Percentiles rank a stretch among this genome's conserved stretches.
Conservation (phyloP, 148 eudicot genomes). For the Vaccinium vitisidaea region DNA sequence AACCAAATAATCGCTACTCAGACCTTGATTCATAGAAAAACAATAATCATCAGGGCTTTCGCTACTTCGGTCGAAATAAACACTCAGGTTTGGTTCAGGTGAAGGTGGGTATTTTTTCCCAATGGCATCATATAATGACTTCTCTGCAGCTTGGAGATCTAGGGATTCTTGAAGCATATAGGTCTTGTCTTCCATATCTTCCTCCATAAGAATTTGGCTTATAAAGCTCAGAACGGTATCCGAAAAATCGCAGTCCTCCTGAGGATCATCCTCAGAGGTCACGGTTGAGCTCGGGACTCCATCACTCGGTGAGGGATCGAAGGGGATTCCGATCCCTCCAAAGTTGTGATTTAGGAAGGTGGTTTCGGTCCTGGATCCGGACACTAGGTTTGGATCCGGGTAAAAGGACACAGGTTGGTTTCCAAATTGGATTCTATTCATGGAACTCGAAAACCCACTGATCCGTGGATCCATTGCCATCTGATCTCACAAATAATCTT, state of each 20-base stretch:
- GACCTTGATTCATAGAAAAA: constrained; percentile 11
- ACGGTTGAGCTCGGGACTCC: constrained; percentile 18
- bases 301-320: not conserved
- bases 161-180: constrained; percentile 72
- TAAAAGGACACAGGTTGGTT: constrained; percentile 20
- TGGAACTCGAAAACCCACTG: constrained; percentile 20
- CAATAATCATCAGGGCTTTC: constrained; percentile 21
- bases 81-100: constrained; percentile 25
- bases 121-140: constrained; percentile 59
- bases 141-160: constrained; percentile 69
- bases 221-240: constrained; percentile 68
- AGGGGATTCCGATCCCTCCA: constrained; percentile 10
- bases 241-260: constrained; percentile 66
- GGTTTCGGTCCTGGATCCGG: constrained; percentile 8
- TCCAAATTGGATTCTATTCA: constrained; percentile 23
- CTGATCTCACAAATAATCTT: not conserved
- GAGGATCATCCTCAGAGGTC: constrained; percentile 31
- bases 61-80: constrained; percentile 19
- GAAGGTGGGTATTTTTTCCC: constrained; percentile 57
- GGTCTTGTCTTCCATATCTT: constrained; percentile 70
- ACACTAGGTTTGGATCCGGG: constrained; percentile 10
- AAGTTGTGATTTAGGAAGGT: constrained; percentile 8
- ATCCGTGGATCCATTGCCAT: constrained; percentile 33
- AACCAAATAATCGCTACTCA: constrained; percentile 26
- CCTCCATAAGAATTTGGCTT: constrained; percentile 73